Evolutionary conservation across 345 rosid genomes (phyloP).

Genomic region (Eutrema heterophyllum): DNA sequence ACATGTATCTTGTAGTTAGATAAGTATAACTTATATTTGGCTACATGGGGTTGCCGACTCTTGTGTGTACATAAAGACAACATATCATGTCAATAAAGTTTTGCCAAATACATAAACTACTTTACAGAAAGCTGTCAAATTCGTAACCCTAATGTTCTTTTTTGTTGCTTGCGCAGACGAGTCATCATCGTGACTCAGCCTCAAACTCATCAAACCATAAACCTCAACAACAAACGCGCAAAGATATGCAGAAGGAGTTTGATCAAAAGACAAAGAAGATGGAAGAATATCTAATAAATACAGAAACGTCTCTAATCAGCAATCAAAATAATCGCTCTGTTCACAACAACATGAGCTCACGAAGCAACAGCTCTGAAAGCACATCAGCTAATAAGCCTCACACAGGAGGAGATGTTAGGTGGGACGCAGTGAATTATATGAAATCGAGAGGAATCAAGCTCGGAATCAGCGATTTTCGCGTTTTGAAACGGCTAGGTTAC

Average conservation of each 20-base stretch:
- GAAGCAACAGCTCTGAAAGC: slow-evolving; percentile 13
- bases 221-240: slow-evolving; percentile 12
- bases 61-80: not conserved
- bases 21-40: not conserved
- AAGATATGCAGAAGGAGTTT: slow-evolving; percentile 4
- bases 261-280: slow-evolving; percentile 4
- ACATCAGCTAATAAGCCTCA: slow-evolving; percentile 30
- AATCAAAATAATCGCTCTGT: not conserved
- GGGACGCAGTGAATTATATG: slow-evolving; percentile 45
- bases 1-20: not conserved
- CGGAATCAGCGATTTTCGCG: slow-evolving; percentile 50
- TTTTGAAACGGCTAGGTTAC: slow-evolving; percentile 69
- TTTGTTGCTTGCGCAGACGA: slow-evolving; percentile 6
- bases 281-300: not conserved
- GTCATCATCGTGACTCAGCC: slow-evolving; percentile 12
- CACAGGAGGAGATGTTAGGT: slow-evolving; percentile 44
- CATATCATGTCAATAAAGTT: not conserved
- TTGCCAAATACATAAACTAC: not conserved
- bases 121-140: not conserved
- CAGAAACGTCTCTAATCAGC: slow-evolving; percentile 2
- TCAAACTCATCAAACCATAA: not conserved
- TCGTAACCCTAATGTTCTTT: not conserved
- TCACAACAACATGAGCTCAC: slow-evolving; percentile 7
- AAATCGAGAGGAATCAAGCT: slow-evolving; percentile 27
- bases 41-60: not conserved